Evolutionary conservation across 116 monocot species (phyloP).

Genomic region (Cymodocea nodosa): DNA sequence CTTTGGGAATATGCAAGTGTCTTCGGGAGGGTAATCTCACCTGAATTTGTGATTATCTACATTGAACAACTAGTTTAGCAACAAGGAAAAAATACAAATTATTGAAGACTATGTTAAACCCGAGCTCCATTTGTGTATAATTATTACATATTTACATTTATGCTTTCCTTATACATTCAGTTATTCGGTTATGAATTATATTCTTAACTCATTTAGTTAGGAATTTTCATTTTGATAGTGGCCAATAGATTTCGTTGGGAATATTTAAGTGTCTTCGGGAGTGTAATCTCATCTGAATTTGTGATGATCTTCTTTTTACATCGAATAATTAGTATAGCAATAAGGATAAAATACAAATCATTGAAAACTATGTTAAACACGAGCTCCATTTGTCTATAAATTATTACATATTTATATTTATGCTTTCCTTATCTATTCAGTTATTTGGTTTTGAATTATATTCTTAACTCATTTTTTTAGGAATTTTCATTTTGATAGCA

Average conservation of each 20-base stretch:
- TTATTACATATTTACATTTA: neutral
- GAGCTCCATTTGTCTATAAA: neutral
- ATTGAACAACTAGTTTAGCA: neutral
- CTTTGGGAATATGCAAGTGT: neutral
- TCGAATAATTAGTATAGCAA: neutral
- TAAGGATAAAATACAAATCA: neutral
- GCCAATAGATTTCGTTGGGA: constrained; percentile 11
- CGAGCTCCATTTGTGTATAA: neutral
- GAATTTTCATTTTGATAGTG: constrained; percentile 19
- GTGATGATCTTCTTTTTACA: neutral
- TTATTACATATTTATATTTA: neutral
- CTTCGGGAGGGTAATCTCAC: too few species aligned
- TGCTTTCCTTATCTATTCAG: neutral
- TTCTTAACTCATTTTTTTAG: constrained; percentile 12
- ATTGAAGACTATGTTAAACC: neutral
- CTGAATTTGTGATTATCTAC: neutral
- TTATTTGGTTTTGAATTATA: constrained; percentile 1
- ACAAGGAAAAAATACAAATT: neutral
- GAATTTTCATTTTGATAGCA: constrained; percentile 20
- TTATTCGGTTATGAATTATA: constrained; percentile 1
- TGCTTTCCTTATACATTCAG: neutral
- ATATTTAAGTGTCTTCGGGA: neutral
- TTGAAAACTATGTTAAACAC: neutral
- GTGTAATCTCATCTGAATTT: neutral
- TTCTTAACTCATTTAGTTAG: constrained; percentile 11